Base-by-base conservation (phyloP, 2,329 filamentous ascomycete species). In the Coleophoma eucalyptorum region DNA sequence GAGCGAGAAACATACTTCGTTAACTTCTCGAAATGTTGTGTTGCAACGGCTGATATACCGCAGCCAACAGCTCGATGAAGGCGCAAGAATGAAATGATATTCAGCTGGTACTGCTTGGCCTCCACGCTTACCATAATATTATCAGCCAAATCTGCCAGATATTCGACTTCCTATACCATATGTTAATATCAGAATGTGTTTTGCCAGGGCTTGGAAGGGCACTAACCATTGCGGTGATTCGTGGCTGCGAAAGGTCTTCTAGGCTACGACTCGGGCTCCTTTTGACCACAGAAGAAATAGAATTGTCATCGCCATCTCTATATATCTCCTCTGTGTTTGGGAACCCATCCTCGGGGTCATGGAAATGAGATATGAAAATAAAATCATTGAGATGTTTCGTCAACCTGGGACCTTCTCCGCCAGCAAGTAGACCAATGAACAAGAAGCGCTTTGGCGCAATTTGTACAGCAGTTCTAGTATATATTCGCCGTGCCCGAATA, bases 361-460 rank as follows among this genome's bases (percentile, higher is more conserved):
- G 91, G 72, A 85, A 89, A 67, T 97, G 92, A 0, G 89, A 93
- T 51, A 97, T 84, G 65, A 91, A 90, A 58, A 97, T 86, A 56
- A 89, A 83, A 52, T 97, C 90, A 61, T 91, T 95, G 67, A 86
- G 65, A 58, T 90, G 78, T 32, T 68, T 69, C 19, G 74, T 78
- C 46, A 86, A 73, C 46, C 71, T 72, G 3, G 75, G 72, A 41
- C 71, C 63, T 35, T 78, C 75, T 2, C 74, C 74, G 38, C 69
- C 76, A 18, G 69, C 73, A 2, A 91, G 72, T n/a, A 96, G 72
- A 1, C 89, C 86, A 31, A 96, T 73, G 56, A 97, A 84, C 21
- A 97, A 72, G 64, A 97, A 96, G 26, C 83, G 79, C 63, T 84
- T 86, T 0, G 91, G 90, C 0, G 88, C 86, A 35, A 79, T 75